Evolutionary conservation across 2,329 filamentous ascomycete genomes (phyloP).

Genomic region (Penicillium brasilianum): DNA sequence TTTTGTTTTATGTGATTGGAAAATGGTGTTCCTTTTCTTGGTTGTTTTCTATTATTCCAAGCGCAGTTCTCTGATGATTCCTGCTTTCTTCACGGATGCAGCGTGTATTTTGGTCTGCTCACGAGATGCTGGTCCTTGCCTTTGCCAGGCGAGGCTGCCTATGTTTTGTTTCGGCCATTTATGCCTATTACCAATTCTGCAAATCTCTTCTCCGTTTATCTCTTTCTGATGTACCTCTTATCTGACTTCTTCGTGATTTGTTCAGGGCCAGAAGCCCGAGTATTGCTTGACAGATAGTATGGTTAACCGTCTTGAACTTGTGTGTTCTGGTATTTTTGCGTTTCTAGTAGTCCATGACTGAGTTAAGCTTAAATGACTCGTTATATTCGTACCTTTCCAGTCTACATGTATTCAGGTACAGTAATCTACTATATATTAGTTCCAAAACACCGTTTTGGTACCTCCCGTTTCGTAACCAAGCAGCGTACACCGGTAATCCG

Average conservation of each 20-base stretch:
- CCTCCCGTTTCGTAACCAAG: conserved; percentile 4
- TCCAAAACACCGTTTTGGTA: conserved; percentile 1
- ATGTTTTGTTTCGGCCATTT: conserved; percentile 1
- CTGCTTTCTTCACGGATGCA: conserved; percentile 9
- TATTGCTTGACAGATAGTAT: not conserved
- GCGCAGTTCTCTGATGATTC: conserved; percentile 20
- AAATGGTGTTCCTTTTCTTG: conserved; percentile 31
- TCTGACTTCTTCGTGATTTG: conserved; percentile 1
- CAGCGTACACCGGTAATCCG: conserved; percentile 1
- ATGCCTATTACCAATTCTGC: not conserved
- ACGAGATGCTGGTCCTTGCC: not conserved
- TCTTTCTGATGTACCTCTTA: conserved; percentile 27
- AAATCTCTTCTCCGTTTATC: not conserved
- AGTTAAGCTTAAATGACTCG: not conserved
- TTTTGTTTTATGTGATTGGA: conserved; percentile 23
- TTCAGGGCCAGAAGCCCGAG: not conserved
- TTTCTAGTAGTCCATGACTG: not conserved
- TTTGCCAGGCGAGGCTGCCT: not conserved
- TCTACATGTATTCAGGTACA: not conserved
- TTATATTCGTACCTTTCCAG: not conserved
- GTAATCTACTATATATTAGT: not conserved
- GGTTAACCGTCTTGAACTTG: not conserved
- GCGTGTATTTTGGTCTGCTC: conserved; percentile 8
- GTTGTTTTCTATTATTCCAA: conserved; percentile 13
- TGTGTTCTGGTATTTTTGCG: not conserved